Conservation (phyloP, 192 early-diverging fungal genomes). For the Rhizophagus clarus region DNA sequence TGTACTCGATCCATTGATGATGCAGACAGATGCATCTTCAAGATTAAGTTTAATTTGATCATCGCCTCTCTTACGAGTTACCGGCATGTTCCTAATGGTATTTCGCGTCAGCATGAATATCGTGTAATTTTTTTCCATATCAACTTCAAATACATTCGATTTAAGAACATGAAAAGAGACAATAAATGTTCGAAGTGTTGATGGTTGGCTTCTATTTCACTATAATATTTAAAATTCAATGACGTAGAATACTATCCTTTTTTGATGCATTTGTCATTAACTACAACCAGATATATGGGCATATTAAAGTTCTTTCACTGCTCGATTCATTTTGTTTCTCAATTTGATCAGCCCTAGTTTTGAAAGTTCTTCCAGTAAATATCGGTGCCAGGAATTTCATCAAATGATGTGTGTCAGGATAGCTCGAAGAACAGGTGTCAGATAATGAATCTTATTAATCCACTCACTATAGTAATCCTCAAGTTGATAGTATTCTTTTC, state of each 20-base stretch:
- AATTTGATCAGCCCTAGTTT: not conserved
- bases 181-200: constrained; percentile 43
- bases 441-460: not conserved
- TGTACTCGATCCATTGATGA: constrained; percentile 9
- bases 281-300: constrained; percentile 43
- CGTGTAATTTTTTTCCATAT: not conserved
- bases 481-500: not conserved
- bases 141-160: constrained; percentile 21
- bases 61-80: not conserved
- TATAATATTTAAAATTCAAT: constrained; percentile 30
- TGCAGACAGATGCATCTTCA: not conserved
- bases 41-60: not conserved
- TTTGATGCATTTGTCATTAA: constrained; percentile 33
- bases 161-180: constrained; percentile 35
- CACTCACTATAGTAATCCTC: not conserved
- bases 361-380: not conserved
- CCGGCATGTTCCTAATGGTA: not conserved
- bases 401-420: not conserved
- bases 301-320: constrained; percentile 19
- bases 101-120: not conserved
- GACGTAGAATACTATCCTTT: constrained; percentile 26
- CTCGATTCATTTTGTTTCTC: not conserved
- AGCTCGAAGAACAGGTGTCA: constrained; percentile 1
- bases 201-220: constrained; percentile 34
- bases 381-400: constrained; percentile 1